A percentile compares a stretch with the other conserved stretches of the same genome.
These are phyloP conservation scores for Exophiala sideris DNA, from an alignment of 2,329 filamentous ascomycete genomes.

Conservation along the genomic window DNA sequence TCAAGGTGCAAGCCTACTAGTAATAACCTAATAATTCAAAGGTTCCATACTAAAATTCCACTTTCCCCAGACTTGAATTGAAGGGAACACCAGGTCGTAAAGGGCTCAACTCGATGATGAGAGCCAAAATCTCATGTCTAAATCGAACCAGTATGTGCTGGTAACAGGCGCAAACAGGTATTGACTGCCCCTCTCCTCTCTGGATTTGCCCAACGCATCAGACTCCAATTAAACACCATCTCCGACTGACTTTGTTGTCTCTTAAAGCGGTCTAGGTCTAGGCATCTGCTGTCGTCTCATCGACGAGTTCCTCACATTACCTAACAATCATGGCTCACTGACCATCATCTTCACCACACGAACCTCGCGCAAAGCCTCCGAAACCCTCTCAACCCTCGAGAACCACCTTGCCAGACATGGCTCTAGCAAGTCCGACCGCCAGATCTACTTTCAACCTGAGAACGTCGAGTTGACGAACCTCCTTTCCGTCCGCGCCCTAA, in stretches of 20 bases:
- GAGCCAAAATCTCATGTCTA: not conserved
- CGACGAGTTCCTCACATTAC: slow-evolving; percentile 70
- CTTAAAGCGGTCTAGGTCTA: slow-evolving; percentile 74
- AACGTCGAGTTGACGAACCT: slow-evolving; percentile 57
- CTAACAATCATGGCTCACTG: slow-evolving; percentile 56
- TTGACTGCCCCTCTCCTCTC: too few relatives aligned
- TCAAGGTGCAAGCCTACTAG: too few relatives aligned
- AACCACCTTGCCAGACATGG: slow-evolving; percentile 8
- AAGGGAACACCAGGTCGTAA: too few relatives aligned
- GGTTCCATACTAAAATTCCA: too few relatives aligned
- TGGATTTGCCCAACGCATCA: too few relatives aligned
- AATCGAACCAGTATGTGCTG: slow-evolving; percentile 49
- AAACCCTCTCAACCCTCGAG: slow-evolving; percentile 65
- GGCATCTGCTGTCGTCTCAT: slow-evolving; percentile 80
- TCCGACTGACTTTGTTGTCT: not conserved
- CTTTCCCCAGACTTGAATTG: too few relatives aligned
- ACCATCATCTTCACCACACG: slow-evolving; percentile 82
- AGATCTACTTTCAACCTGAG: slow-evolving; percentile 54
- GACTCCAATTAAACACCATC: not conserved
- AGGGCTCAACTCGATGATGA: too few relatives aligned
- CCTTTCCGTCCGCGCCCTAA: slow-evolving; percentile 53
- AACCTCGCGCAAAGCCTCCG: slow-evolving; percentile 66
- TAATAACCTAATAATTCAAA: too few relatives aligned
- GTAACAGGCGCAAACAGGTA: slow-evolving; percentile 88
- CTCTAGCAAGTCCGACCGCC: slow-evolving; percentile 36